Base-by-base conservation (phyloP, 2,329 filamentous ascomycete species). In the Cladosporium phlei region DNA sequence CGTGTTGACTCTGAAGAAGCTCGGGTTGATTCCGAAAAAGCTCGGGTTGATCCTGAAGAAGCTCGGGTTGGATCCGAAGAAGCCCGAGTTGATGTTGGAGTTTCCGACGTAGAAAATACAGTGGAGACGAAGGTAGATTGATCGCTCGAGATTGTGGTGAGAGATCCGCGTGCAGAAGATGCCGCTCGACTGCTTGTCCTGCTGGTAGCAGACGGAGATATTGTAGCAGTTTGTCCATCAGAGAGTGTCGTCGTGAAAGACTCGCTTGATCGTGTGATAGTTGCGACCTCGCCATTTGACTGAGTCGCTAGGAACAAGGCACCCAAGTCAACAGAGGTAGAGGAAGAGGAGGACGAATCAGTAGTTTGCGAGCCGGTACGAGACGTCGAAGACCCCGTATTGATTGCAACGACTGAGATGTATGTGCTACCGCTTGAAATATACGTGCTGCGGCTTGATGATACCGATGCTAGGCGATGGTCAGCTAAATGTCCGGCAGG, bases 231-330 rank as follows among this genome's bases (percentile, higher is more conserved):
- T 16, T 54, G 42, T 14, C 58, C 59, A 39, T 56, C 52, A 4
- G 46, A 29, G 10, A 61, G 50, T 8, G 59, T 60, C 5, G 60
- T 63, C 9, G 52, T 52, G 38, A 58, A 62, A 10, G 54, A 34
- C 6, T 44, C 30, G 39, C 46, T 45, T 17, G 51, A 52, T 14
- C 51, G 50, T 1, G 57, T 55, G 21, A 64, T 39, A 3, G 55
- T 60, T 10, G 52, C 38, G 3, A 55, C 51, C n/a, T 50, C 38
- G 14, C 60, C 59, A 43, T 59, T 40, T 11, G 46, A 38, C 12
- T 62, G 52, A 2, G 60, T 62, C 9, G 54, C 52, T n/a, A 59
- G 28, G 44, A 55, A 59, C 16, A 55, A 32, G 10, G 30, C 28
- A 20, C 40, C 43, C 24, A 43, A 44, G 27, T 54, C 42, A 20